Conservation (phyloP, 352 stramenopile genomes). For the Globisporangium cylindrosporum region DNA sequence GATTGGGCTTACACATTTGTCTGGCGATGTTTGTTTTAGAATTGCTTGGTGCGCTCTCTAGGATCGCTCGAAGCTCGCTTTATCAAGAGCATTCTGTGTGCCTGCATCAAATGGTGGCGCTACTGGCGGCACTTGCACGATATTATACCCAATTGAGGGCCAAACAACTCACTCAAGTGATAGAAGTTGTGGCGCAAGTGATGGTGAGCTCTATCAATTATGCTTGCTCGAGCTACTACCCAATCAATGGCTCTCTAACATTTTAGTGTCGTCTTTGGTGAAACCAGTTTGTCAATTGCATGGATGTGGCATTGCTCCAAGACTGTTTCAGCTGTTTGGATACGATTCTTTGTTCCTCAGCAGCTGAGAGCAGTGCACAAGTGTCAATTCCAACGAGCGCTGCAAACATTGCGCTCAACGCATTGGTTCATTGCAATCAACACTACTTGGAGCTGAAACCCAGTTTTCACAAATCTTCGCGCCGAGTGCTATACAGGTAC, state of each 20-base stretch:
- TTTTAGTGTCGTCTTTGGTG: not conserved
- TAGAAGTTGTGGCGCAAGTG: slow-evolving; percentile 24
- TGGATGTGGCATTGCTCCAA: slow-evolving; percentile 14
- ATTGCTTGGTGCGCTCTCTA: not conserved
- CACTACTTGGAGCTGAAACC: slow-evolving; percentile 9
- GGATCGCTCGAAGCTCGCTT: slow-evolving; percentile 1
- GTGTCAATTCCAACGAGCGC: slow-evolving; percentile 13
- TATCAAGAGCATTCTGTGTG: slow-evolving; percentile 12
- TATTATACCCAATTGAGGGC: slow-evolving; percentile 11
- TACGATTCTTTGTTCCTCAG: slow-evolving; percentile 18
- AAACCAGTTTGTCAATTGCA: slow-evolving; percentile 21
- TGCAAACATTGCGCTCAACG: slow-evolving; percentile 28
- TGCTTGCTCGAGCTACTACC: not conserved
- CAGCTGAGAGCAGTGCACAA: not conserved
- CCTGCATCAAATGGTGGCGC: slow-evolving; percentile 16
- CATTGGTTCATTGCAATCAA: slow-evolving; percentile 17
- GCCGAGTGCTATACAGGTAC: slow-evolving; percentile 10
- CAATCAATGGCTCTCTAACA: not conserved
- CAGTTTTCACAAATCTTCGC: not conserved
- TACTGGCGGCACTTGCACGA: slow-evolving; percentile 19
- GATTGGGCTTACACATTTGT: not conserved
- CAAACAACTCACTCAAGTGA: slow-evolving; percentile 14
- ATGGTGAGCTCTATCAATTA: slow-evolving; percentile 17
- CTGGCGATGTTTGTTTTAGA: not conserved
- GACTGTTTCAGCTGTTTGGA: slow-evolving; percentile 27